Base-by-base conservation (phyloP, 306 rosid species). In the Pterocarpus macrocarpus region DNA sequence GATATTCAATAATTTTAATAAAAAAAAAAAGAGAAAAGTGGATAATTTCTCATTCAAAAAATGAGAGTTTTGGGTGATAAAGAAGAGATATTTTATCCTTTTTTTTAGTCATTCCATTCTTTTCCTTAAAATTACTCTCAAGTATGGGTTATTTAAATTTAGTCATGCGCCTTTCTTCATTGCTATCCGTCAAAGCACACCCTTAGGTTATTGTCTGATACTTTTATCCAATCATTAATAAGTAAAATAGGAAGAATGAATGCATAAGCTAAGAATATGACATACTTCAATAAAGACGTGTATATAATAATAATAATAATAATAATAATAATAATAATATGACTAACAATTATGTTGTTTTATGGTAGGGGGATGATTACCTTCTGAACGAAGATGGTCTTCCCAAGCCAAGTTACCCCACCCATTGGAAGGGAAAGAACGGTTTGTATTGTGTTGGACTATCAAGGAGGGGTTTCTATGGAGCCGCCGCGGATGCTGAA, bases 401-500 rank as follows among this genome's bases (percentile, higher is more conserved):
- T 44, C 84, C 95, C 1, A 88, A 86, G 73, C 88, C 64, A 0
- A 68, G 74, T 41, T 81, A 73, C 76, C 94, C 95, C 1, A 63
- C 73, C 10, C 98, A 92, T 33, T 92, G 97, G 95, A 94, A 89
- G 64, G 97, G 97, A 15, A 64, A 75, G 58, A 89, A 88, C 5
- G 91, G 92, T 34, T 82, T 92, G 34, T 92, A 88, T 34, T 94
- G 98, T 16, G 88, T 82, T 74, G 94, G 97, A 16, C 34, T 94
- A 4, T 70, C 91, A 43, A 81, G 92, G 71, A 89, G 82, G 73
- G 98, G 97, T 11, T 52, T 94, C 0, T 81, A 74, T 59, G 98
- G 97, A 57, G 82, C 91, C 61, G 73, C 77, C 0, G 34, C 4
- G 0, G 97, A 92, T 83, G 94, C 97, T 36, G 52, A 90, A 80